Evolutionary conservation across 495 filamentous ascomycete genomes (phyloP).

Genomic region (Thermothielavioides terrestris): DNA sequence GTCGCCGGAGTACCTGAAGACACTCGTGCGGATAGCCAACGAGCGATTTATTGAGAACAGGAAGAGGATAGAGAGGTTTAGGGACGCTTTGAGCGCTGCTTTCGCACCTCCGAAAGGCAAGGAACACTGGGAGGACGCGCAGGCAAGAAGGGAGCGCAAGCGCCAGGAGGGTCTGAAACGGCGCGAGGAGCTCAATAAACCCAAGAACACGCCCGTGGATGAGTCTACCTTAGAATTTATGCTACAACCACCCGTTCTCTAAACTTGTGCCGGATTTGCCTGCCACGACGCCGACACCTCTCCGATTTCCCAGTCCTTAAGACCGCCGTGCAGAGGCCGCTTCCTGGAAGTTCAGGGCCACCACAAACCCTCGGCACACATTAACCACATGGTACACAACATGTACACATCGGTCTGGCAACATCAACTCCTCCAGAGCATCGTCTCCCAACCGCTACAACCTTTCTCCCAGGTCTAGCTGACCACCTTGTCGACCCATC

Average conservation of each 20-base stretch:
- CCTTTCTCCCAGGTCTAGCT: constrained; percentile 10
- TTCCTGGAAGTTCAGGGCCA: too few relatives aligned
- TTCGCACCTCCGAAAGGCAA: constrained; percentile 17
- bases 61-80: constrained; percentile 59
- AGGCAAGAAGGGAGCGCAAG: constrained; percentile 50
- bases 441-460: background rate
- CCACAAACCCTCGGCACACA: background rate
- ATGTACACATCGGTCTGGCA: background rate
- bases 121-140: constrained; percentile 49
- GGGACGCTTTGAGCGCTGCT: constrained; percentile 31
- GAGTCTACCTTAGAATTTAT: constrained; percentile 11
- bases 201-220: constrained; percentile 4
- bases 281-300: background rate
- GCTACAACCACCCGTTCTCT: constrained; percentile 12
- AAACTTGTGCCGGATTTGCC: background rate
- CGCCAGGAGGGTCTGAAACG: constrained; percentile 51
- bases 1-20: constrained; percentile 49
- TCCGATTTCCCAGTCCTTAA: constrained; percentile 6
- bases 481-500: constrained; percentile 79
- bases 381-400: constrained; percentile 7
- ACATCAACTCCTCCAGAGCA: background rate
- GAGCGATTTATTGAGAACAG: constrained; percentile 67
- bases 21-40: constrained; percentile 60
- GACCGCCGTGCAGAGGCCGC: background rate
- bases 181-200: constrained; percentile 30